Percentiles rank a stretch among this genome's conserved stretches.
Evolutionary conservation across 2,329 filamentous ascomycete genomes (phyloP).

Genomic region (Zopfia rhizophila): DNA sequence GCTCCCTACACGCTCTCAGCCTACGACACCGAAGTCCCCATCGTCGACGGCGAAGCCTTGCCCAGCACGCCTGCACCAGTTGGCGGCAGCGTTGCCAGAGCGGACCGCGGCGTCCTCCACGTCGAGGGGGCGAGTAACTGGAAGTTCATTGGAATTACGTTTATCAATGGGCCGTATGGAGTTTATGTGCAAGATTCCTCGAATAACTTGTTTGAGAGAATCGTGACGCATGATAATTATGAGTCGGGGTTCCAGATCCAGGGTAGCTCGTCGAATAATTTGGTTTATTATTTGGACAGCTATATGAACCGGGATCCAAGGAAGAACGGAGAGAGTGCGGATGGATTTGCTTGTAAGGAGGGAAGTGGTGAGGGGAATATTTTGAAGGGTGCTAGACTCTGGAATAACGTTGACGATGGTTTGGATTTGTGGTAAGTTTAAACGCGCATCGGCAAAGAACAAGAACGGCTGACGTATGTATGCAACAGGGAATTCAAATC

Average conservation of each 20-base stretch:
- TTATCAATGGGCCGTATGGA: slow-evolving; percentile 54
- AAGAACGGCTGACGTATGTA: background rate
- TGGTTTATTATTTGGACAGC: slow-evolving; percentile 35
- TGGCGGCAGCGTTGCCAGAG: slow-evolving; percentile 51
- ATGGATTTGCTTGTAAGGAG: slow-evolving; percentile 61
- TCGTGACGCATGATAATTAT: slow-evolving; percentile 54
- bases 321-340: slow-evolving; percentile 64
- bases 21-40: slow-evolving; percentile 57
- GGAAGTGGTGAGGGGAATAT: slow-evolving; percentile 60
- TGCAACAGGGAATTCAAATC: slow-evolving; percentile 51
- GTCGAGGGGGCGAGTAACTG: slow-evolving; percentile 59
- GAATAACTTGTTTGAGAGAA: slow-evolving; percentile 50
- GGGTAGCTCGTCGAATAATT: slow-evolving; percentile 39
- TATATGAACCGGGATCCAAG: slow-evolving; percentile 50
- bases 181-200: slow-evolving; percentile 48
- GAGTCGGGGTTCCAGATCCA: slow-evolving; percentile 54
- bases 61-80: slow-evolving; percentile 55
- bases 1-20: slow-evolving; percentile 56
- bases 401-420: slow-evolving; percentile 64
- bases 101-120: slow-evolving; percentile 60
- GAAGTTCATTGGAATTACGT: slow-evolving; percentile 55
- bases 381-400: slow-evolving; percentile 58
- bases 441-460: background rate
- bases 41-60: slow-evolving; percentile 58
- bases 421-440: slow-evolving; percentile 52